Base-by-base conservation (phyloP, 1,139 yeast species). In the Kurtzmaniella quercitrusa region DNA sequence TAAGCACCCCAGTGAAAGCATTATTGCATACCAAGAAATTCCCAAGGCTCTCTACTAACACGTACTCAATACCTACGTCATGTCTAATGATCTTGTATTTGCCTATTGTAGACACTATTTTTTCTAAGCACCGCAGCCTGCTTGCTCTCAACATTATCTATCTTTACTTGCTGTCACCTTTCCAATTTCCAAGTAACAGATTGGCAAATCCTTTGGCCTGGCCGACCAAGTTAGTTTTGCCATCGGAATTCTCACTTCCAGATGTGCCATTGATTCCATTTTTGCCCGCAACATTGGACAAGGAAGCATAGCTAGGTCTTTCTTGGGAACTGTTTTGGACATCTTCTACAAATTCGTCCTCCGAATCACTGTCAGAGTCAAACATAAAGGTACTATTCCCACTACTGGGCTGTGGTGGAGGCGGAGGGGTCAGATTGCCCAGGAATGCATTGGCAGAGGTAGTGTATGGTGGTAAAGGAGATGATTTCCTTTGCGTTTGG, bases 231-330 rank as follows among this genome's bases (percentile, higher is more conserved):
- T 62, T 57, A 41, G 53, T 50, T 33, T 15, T 34, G 29, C 43
- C 42, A 25, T 34, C 41, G 12, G 33, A 34, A n/a, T 48, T 49
- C 21, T 47, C 47, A 15, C 41, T 41, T 15, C 57, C 65, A 5
- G 64, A 60, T 17, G 68, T 57, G 12, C 71, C 73, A 56, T 64
- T 60, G 39, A 69, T 66, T 5, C 75, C 74, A 48, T 60, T 70
- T 42, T 58, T 63, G 11, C 74, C 81, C 2, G 82, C 82, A 18
- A 78, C 79, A 50, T 75, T 78, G 41, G 79, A 74, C 36, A 77
- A 59, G 10, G 80, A 67, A 39, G 66, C 63, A 50, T 69, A 70
- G 45, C 70, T 67, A 24, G 59, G 51, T 18, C 61, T 43, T 17
- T 48, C 45, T n/a, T n/a, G 19, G 3, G 39, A n/a, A 17, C 17